phyloP scores from a whole-genome alignment of 352 stramenopile species.

The Phytophthora multivora region DNA sequence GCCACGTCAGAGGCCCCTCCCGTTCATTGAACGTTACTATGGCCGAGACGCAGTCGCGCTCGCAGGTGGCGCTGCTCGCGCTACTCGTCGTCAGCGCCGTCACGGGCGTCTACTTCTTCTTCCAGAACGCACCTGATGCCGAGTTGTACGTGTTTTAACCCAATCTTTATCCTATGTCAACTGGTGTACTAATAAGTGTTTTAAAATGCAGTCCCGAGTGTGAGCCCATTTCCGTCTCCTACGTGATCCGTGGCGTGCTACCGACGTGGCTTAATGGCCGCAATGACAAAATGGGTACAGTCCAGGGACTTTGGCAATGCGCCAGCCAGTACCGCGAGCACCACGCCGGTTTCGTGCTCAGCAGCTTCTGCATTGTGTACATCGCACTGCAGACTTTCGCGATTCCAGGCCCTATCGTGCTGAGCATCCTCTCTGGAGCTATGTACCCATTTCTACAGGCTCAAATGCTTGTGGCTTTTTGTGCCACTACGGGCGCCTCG shows the following conservation, averaged over 20 bases:
- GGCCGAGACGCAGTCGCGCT: constrained; percentile 24
- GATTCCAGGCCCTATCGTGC: constrained; percentile 85
- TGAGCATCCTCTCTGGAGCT: constrained; percentile 87
- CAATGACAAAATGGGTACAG: constrained; percentile 87
- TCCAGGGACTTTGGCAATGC: constrained; percentile 77
- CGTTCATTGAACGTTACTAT: background rate
- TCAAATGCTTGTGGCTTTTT: constrained; percentile 84
- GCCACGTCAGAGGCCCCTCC: background rate
- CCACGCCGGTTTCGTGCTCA: constrained; percentile 72
- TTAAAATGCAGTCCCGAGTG: constrained; percentile 53
- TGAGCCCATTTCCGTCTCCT: constrained; percentile 72
- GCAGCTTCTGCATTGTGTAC: constrained; percentile 88
- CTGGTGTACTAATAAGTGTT: background rate
- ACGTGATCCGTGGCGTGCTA: constrained; percentile 79
- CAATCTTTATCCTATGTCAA: background rate
- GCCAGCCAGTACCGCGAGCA: constrained; percentile 80
- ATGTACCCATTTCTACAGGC: constrained; percentile 87
- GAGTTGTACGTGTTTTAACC: constrained; percentile 55
- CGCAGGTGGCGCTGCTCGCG: constrained; percentile 47
- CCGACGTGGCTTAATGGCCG: constrained; percentile 80
- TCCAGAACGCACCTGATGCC: constrained; percentile 64
- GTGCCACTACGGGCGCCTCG: constrained; percentile 79
- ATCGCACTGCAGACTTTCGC: constrained; percentile 88
- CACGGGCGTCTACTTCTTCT: constrained; percentile 69
- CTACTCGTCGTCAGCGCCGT: constrained; percentile 45